These are phyloP conservation scores for Blastocrithidia nonstop DNA, from an alignment of 208 protist species.

Conservation along the genomic window DNA sequence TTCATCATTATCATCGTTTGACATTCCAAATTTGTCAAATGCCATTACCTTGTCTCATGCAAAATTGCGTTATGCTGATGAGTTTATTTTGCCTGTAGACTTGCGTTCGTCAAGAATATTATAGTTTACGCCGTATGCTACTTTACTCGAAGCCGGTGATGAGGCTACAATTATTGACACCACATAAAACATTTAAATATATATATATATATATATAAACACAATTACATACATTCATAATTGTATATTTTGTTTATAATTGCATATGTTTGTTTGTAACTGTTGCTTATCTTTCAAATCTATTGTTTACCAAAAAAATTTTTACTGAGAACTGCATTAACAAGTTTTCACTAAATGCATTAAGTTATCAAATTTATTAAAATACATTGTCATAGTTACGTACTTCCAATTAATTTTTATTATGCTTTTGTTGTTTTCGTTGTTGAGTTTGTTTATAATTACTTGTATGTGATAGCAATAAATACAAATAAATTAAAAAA, in stretches of 20 bases:
- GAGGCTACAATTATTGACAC: constrained; percentile 11
- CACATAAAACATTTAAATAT: too few species aligned
- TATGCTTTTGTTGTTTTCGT: neutral
- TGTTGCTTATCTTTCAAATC: neutral
- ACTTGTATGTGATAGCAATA: neutral
- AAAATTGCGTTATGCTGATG: too few species aligned
- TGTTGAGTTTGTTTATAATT: neutral
- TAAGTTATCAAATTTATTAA: too few species aligned
- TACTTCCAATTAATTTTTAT: too few species aligned
- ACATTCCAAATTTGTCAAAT: too few species aligned
- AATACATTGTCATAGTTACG: too few species aligned
- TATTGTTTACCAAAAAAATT: too few species aligned
- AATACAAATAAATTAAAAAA: neutral
- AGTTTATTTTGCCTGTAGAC: too few species aligned
- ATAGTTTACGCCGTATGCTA: constrained; percentile 40
- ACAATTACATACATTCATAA: neutral
- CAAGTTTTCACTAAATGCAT: too few species aligned
- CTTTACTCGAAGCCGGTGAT: constrained; percentile 37
- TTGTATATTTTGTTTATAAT: neutral
- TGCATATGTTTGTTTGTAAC: neutral
- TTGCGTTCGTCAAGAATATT: constrained; percentile 1
- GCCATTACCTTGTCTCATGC: too few species aligned
- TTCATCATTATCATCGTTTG: too few species aligned
- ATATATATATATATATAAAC: neutral
- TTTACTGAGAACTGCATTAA: too few species aligned